Evolutionary conservation across 352 stramenopile genomes (phyloP).

Genomic region (Globisporangium nunn): DNA sequence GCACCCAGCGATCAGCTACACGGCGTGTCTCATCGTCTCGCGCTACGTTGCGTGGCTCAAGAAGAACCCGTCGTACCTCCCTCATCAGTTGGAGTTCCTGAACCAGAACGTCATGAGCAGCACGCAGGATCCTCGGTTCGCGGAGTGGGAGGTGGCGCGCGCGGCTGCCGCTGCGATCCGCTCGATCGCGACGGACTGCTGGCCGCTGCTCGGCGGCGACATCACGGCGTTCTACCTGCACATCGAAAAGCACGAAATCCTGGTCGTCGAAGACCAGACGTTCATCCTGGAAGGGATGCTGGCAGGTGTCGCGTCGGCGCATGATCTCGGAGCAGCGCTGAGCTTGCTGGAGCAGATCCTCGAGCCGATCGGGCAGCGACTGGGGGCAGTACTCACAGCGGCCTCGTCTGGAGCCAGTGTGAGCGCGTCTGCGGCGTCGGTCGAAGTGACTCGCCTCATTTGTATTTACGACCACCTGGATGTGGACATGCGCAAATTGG

Average conservation of each 20-base stretch:
- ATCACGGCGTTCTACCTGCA: slow-evolving; percentile 75
- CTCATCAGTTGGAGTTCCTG: slow-evolving; percentile 56
- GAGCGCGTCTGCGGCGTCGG: slow-evolving; percentile 31
- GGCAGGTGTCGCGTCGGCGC: slow-evolving; percentile 38
- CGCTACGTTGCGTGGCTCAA: slow-evolving; percentile 73
- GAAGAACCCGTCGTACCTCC: slow-evolving; percentile 36
- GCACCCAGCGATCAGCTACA: slow-evolving; percentile 82
- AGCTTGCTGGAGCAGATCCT: slow-evolving; percentile 59
- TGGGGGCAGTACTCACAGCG: slow-evolving; percentile 38
- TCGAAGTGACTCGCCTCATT: slow-evolving; percentile 75
- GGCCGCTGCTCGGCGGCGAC: slow-evolving; percentile 51
- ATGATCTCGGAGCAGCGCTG: slow-evolving; percentile 38
- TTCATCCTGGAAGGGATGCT: slow-evolving; percentile 79
- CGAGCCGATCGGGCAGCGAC: slow-evolving; percentile 47
- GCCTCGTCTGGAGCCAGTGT: slow-evolving; percentile 21
- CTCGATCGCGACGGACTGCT: slow-evolving; percentile 74
- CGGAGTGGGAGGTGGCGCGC: slow-evolving; percentile 70
- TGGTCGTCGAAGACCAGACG: slow-evolving; percentile 77
- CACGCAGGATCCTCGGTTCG: slow-evolving; percentile 31
- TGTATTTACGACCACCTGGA: slow-evolving; percentile 79
- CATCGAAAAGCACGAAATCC: slow-evolving; percentile 56
- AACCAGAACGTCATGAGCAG: slow-evolving; percentile 63
- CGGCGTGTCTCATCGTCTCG: slow-evolving; percentile 78
- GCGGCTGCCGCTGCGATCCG: slow-evolving; percentile 66
- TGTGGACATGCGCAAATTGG: slow-evolving; percentile 23